Conservation (phyloP, 164 flowering plant species). For the Pachysandra terminalis region DNA sequence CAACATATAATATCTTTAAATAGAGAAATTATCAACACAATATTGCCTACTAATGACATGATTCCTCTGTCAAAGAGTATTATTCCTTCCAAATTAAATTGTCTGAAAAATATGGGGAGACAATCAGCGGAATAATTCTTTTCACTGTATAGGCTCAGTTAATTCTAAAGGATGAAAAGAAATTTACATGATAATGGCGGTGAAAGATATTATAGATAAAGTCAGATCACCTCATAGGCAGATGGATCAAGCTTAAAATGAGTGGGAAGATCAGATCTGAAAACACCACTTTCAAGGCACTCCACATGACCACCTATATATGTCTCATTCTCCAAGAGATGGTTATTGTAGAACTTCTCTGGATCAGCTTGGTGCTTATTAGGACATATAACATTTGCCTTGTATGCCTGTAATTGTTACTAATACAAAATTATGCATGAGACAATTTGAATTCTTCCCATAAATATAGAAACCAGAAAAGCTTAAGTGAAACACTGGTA, state of each 20-base stretch:
- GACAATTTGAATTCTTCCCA: too few relatives aligned
- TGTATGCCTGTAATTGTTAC: constrained; percentile 63
- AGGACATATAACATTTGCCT: constrained; percentile 95
- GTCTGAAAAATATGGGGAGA: neutral
- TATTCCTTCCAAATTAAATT: neutral
- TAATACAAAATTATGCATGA: constrained; percentile 6
- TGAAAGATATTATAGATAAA: constrained; percentile 6
- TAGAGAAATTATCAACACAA: too few relatives aligned
- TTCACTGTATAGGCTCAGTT: neutral
- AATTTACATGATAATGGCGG: neutral
- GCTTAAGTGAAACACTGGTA: neutral
- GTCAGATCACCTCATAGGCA: constrained; percentile 67
- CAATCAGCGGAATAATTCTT: neutral
- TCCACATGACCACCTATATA: constrained; percentile 99
- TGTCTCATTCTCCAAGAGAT: constrained; percentile 95
- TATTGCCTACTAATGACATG: too few relatives aligned
- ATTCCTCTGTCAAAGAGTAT: neutral
- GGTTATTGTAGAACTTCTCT: constrained; percentile 78
- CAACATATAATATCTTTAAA: too few relatives aligned
- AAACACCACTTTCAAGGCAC: constrained; percentile 99
- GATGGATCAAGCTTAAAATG: constrained; percentile 90
- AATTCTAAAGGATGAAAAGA: neutral
- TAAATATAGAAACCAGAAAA: too few relatives aligned
- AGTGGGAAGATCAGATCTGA: constrained; percentile 95
- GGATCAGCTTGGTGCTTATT: constrained; percentile 94